Base-by-base conservation (phyloP, 495 filamentous ascomycete genomes). In the Wilcoxina mikolae region DNA sequence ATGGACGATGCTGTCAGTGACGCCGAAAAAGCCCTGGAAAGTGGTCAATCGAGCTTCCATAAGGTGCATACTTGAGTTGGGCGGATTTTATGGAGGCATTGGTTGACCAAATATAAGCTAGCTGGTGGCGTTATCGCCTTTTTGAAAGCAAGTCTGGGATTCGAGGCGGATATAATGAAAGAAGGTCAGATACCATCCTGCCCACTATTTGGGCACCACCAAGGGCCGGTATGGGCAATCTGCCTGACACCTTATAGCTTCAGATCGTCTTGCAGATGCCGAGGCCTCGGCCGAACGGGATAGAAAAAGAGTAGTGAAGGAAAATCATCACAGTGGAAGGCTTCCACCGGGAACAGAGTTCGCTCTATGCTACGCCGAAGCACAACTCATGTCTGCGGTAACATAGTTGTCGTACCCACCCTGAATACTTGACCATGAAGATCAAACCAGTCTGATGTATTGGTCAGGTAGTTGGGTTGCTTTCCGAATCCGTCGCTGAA, bases 1-100 rank as follows among this genome's bases (percentile, higher is more conserved):
- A 87, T 98, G 73, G 85, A 91, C 65, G 91, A 98, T 69, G 89
- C 95, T 69, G 83, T 96, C 53, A 85, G 86, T 39, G 80, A 77
- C 27, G 91, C 91, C 1, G 90, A 95, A 68, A 74, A 71, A 56
- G 77, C 76, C 31, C 73, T 96, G 17, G 76, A 75, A 26, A 75
- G 78, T 59, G 81, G 83, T 17, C 70, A 74, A 44, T 96, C 91
- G n/a, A 77, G 87, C n/a, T 96, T 88, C 65, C 91, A 98, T 66
- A 78, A 80, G 70, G 81, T 84, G 65, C 29, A 71, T 15, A 35
- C 31, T 35, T 45, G 42, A n/a, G 18, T 9, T 9, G 12, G 42
- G 42, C 42, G 12, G 18, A 45, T 5, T 17, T 9, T n/a, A 5
- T 45, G 42, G 42, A 45, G 18, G 7, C 7, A 23, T 41, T 39